phyloP scores from a whole-genome alignment of 225 moss, liverwort and hornwort genomes.

The Asterella californica region DNA sequence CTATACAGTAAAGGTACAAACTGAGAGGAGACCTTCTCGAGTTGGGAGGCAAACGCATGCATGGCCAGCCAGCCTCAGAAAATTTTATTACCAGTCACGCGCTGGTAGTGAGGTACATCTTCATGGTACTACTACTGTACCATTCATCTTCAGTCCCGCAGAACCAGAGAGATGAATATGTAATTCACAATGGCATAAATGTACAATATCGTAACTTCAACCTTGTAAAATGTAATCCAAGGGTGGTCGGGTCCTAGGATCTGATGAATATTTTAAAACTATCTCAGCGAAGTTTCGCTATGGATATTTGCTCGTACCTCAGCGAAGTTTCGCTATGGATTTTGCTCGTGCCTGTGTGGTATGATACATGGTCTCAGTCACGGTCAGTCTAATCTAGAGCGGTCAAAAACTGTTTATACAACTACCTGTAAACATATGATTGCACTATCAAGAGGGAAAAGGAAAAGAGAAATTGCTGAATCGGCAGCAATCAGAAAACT shows the following conservation, averaged over 20 bases:
- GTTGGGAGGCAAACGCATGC: constrained; percentile 2
- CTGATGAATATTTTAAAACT: not conserved
- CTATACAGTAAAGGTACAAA: no score
- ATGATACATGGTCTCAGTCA: constrained; percentile 3
- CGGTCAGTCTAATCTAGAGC: not conserved
- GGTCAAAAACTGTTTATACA: constrained; percentile 14
- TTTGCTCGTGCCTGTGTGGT: not conserved
- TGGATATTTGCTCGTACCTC: not conserved
- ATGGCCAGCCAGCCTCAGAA: not conserved
- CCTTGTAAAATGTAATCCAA: not conserved
- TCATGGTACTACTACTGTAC: constrained; percentile 14
- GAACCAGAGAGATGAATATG: not conserved
- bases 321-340: not conserved
- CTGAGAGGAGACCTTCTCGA: not conserved
- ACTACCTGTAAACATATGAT: not conserved
- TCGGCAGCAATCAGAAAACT: constrained; percentile 17
- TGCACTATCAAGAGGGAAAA: no score
- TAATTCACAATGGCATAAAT: not conserved
- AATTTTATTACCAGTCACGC: constrained; percentile 22
- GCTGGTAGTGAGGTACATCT: not conserved
- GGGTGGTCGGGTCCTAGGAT: not conserved
- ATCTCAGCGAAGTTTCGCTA: not conserved
- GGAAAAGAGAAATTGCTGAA: no score
- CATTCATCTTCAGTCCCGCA: not conserved
- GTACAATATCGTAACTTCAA: not conserved